Evolutionary conservation across 306 rosid species (phyloP), one percentile per base, ranked within the genome.

Genomic region (Pyrus communis): DNA sequence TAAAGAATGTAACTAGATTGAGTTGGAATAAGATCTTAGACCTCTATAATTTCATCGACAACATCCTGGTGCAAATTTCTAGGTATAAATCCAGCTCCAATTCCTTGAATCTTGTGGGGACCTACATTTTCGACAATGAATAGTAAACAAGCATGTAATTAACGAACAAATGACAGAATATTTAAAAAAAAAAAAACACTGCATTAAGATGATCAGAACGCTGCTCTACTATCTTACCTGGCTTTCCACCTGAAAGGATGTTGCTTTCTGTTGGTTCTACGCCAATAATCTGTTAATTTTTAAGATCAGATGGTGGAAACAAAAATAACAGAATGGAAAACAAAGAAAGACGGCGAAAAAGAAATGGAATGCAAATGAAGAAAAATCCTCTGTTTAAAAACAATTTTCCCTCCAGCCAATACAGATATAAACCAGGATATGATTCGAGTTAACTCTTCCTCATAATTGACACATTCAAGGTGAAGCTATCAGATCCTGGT

Each of bases 21-120:
- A 31, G n/a, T n/a, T n/a, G 40, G 40, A 57, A 57, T 64, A 28
- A 57, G 64, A 67, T 77, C 25, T 33, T 69, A 27, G n/a, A 95
- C 99, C 93, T 87, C 87, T 71, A 95, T 82, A 79, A 90, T 79
- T 95, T 92, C 99, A 84, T 95, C 97, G 43, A 95, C 82, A 43
- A 95, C 82, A 40, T 89, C 93, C 87, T 82, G 90, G 82, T 95
- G 87, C 87, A 90, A 88, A 89, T 95, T 95, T 85, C 96, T 64
- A 31, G 97, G 99, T 67, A 95, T 91, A 87, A 95, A 95, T 77
- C 99, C 99, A 87, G 99, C 99, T 70, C 99, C 99, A 79, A 95
- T 90, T 38, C 99, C 99, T 86, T 95, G 99, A 90, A 95, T 95
- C 85, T 95, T 95, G 89, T 95, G 99, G 77, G 99, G 97, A 78